These are phyloP conservation scores for Magnusiomyces sp. DNA, from an alignment of 1,139 yeast species.

Conservation along the genomic window DNA sequence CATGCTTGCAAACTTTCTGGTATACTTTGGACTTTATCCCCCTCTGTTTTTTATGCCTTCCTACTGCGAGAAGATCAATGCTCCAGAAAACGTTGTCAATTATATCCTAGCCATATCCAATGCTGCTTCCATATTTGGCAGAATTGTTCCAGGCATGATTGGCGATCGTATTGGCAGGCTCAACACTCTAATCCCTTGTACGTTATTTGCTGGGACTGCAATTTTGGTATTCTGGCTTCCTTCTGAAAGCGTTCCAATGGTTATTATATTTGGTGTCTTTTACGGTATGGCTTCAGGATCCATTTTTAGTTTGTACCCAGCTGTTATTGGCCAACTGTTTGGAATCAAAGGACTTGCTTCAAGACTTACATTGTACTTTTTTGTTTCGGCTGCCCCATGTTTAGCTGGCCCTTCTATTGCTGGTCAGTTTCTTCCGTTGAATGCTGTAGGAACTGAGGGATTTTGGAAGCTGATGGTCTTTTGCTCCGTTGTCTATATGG, in stretches of 20 bases:
- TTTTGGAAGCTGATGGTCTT: too few relatives aligned
- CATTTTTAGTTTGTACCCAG: conserved; percentile 35
- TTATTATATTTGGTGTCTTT: conserved; percentile 40
- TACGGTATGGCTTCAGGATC: too few relatives aligned
- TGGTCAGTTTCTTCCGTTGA: conserved; percentile 38
- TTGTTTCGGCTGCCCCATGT: conserved; percentile 44
- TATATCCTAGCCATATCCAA: conserved; percentile 41
- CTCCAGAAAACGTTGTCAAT: conserved; percentile 17
- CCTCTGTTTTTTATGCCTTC: conserved; percentile 29
- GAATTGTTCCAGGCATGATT: conserved; percentile 41
- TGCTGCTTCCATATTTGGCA: conserved; percentile 42
- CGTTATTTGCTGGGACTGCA: conserved; percentile 22
- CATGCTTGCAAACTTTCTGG: conserved; percentile 22
- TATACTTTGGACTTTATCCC: conserved; percentile 33
- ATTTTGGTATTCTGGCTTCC: conserved; percentile 27
- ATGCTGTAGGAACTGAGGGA: too few relatives aligned
- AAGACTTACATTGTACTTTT: conserved; percentile 50
- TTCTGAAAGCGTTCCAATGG: conserved; percentile 14
- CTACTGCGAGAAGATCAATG: not conserved
- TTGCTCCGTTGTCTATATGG: too few relatives aligned
- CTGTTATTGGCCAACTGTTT: conserved; percentile 39
- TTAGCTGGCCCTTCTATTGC: conserved; percentile 43
- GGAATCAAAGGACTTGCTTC: conserved; percentile 37
- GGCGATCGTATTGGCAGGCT: conserved; percentile 43
- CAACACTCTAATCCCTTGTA: conserved; percentile 34